Conservation (phyloP, 176 grass and related monocot genomes). For the Bromus sterilis region DNA sequence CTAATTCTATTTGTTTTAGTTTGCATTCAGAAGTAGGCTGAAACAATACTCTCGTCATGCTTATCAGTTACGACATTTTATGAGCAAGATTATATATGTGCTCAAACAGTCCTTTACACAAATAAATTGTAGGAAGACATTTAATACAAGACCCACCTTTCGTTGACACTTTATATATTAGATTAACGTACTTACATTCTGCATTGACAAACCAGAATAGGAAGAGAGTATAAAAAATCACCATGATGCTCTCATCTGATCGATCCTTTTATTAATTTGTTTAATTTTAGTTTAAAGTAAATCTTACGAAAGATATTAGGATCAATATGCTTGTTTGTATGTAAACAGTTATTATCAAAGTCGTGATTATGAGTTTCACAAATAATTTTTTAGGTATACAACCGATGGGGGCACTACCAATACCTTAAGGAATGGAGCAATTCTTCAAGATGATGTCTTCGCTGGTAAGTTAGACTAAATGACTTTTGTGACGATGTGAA, state of each 20-base stretch:
- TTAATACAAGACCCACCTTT: neutral
- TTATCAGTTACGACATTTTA: neutral
- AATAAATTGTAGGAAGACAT: neutral
- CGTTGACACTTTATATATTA: neutral
- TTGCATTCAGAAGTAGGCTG: neutral
- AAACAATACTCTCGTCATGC: neutral
- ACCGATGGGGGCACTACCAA: slow-evolving; percentile 66
- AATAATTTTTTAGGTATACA: slow-evolving; percentile 73
- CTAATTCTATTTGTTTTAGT: neutral
- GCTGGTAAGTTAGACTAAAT: slow-evolving; percentile 47
- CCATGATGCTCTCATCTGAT: neutral
- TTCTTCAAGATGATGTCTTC: slow-evolving; percentile 71
- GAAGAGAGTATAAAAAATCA: neutral
- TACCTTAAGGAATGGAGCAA: slow-evolving; percentile 68
- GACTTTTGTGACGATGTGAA: neutral
- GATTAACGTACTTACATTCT: neutral
- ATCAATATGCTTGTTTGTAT: neutral
- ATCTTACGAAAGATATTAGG: neutral
- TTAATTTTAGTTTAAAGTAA: neutral
- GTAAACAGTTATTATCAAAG: neutral
- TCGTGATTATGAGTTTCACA: neutral
- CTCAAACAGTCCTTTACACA: neutral
- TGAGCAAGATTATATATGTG: neutral
- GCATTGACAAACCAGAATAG: neutral
- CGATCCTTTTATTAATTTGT: neutral